These are phyloP conservation scores for Thelephora ganbajun DNA, from an alignment of 768 basidiomycete genomes.

Conservation along the genomic window DNA sequence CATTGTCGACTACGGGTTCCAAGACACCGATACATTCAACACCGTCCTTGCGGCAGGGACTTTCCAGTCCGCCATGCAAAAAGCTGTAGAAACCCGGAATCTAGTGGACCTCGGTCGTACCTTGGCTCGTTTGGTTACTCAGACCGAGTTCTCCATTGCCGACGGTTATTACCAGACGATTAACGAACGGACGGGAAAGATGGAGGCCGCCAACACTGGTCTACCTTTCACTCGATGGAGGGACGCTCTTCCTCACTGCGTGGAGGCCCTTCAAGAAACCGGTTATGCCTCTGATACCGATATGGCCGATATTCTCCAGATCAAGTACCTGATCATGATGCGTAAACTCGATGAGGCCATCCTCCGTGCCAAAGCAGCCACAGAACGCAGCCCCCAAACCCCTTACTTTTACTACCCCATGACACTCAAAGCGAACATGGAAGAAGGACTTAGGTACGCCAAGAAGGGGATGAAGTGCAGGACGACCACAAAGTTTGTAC, in stretches of 20 bases:
- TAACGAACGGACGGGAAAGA: constrained; percentile 24
- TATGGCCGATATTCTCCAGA: constrained; percentile 42
- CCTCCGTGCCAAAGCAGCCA: constrained; percentile 24
- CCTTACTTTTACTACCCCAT: constrained; percentile 48
- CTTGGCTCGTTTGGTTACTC: constrained; percentile 31
- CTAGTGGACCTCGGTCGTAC: constrained; percentile 34
- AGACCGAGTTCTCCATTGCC: constrained; percentile 41
- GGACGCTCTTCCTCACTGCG: constrained; percentile 44
- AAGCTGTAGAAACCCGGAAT: constrained; percentile 28
- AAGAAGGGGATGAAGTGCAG: constrained; percentile 55
- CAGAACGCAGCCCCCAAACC: constrained; percentile 36
- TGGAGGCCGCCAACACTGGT: constrained; percentile 25
- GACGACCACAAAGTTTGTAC: constrained; percentile 38
- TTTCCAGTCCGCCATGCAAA: constrained; percentile 37
- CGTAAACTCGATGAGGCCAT: constrained; percentile 30
- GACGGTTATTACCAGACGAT: constrained; percentile 35
- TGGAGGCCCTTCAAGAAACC: constrained; percentile 31
- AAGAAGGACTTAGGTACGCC: constrained; percentile 41
- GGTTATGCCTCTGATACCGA: constrained; percentile 25
- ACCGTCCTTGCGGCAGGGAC: constrained; percentile 25
- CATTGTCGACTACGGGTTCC: constrained; percentile 32
- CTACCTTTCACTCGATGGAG: constrained; percentile 43
- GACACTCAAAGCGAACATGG: constrained; percentile 28
- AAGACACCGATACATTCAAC: constrained; percentile 33
- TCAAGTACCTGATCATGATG: constrained; percentile 37